A percentile compares a stretch with the other conserved stretches of the same genome.
Conservation (phyloP, 179 eudicot genomes). For the Corrigiola litoralis region DNA sequence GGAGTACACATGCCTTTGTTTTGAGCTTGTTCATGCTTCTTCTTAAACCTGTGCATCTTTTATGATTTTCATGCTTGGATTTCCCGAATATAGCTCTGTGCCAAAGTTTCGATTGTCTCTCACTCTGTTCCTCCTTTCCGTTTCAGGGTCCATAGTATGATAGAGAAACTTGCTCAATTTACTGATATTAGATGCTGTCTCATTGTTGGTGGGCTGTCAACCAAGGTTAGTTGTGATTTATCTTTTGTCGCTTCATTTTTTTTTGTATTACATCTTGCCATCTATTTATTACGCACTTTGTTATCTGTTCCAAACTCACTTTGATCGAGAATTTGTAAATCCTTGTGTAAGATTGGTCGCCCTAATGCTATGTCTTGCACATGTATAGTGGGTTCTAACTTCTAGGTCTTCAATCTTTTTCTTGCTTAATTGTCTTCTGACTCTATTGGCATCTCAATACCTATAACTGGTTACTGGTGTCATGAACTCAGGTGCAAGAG, state of each 20-base stretch:
- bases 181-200: constrained; percentile 86
- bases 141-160: constrained; percentile 90
- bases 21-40: not conserved
- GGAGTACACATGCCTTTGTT: not conserved
- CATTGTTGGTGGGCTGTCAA: constrained; percentile 76
- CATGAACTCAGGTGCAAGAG: constrained; percentile 67
- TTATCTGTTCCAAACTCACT: not conserved
- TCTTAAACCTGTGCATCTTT: not conserved
- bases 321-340: not conserved
- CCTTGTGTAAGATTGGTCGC: not conserved
- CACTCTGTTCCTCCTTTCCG: not conserved
- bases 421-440: too few relatives aligned
- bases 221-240: constrained; percentile 57
- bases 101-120: not conserved
- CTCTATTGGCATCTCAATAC: too few relatives aligned
- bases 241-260: not conserved
- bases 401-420: not conserved
- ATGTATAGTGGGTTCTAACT: not conserved
- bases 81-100: not conserved
- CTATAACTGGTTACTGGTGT: constrained; percentile 8
- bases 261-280: not conserved
- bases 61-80: not conserved
- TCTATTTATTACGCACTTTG: not conserved
- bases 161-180: constrained; percentile 79
- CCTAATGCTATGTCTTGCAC: not conserved